Evolutionary conservation across 768 basidiomycete genomes (phyloP).

Genomic region (Lanmaoa rubissima): DNA sequence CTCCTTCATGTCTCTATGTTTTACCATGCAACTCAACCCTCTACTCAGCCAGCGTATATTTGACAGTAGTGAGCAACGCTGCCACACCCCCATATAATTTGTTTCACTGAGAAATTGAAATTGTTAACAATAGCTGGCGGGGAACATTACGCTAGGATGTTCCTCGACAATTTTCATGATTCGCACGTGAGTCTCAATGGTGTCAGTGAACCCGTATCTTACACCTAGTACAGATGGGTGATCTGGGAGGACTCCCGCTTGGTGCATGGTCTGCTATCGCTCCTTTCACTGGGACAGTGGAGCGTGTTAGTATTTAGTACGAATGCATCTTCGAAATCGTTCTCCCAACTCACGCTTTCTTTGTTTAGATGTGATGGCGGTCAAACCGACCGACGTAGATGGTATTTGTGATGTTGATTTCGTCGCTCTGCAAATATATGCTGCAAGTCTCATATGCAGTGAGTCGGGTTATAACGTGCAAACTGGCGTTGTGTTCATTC

Average conservation of each 20-base stretch:
- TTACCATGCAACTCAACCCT: neutral
- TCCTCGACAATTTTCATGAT: slow-evolving; percentile 22
- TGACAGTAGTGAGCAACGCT: slow-evolving; percentile 5
- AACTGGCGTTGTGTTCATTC: neutral
- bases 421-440: neutral
- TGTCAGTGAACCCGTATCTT: neutral
- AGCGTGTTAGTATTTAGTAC: slow-evolving; percentile 10
- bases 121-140: neutral
- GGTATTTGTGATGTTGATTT: neutral
- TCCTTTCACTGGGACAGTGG: slow-evolving; percentile 23
- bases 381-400: neutral
- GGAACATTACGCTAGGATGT: slow-evolving; percentile 12
- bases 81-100: no score
- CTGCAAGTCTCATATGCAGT: slow-evolving; percentile 15
- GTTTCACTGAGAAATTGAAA: neutral
- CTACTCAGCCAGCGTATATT: neutral
- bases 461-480: neutral
- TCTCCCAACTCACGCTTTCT: neutral
- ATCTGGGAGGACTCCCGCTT: slow-evolving; percentile 22
- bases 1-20: neutral
- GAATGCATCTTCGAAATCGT: neutral
- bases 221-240: slow-evolving; percentile 17
- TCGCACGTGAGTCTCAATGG: neutral
- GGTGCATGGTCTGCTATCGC: slow-evolving; percentile 9
- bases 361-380: slow-evolving; percentile 1